Percentiles rank a stretch among this genome's conserved stretches.
Conservation (phyloP, 2,329 filamentous ascomycete genomes). For the Epichloe baconii region DNA sequence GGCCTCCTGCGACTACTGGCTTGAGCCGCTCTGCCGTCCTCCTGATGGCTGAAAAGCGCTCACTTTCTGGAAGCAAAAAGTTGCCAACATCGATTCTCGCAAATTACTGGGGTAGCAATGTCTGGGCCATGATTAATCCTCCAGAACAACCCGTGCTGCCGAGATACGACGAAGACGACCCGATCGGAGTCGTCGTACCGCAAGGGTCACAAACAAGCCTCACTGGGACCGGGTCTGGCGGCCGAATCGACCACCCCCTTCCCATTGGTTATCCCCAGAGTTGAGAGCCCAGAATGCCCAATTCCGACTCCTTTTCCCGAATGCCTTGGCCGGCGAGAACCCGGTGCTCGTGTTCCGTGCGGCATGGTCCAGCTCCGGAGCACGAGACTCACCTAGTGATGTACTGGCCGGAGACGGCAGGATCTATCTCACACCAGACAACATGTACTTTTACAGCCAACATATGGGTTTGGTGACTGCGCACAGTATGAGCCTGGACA, state of each 20-base stretch:
- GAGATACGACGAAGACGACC: constrained; percentile 24
- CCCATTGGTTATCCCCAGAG: constrained; percentile 72
- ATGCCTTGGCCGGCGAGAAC: constrained; percentile 63
- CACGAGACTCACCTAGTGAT: constrained; percentile 28
- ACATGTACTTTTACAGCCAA: constrained; percentile 94
- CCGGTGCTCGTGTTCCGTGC: constrained; percentile 86
- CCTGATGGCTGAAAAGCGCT: constrained; percentile 62
- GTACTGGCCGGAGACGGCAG: constrained; percentile 52
- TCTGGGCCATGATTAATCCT: constrained; percentile 43
- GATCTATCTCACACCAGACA: constrained; percentile 74
- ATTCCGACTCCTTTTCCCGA: constrained; percentile 82
- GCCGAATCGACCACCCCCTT: constrained; percentile 39
- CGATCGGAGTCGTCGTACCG: constrained; percentile 27
- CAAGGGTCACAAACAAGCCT: constrained; percentile 16
- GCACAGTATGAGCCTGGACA: constrained; percentile 60
- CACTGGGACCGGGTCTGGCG: constrained; percentile 15
- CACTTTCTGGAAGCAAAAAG: constrained; percentile 52
- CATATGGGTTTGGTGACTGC: constrained; percentile 83
- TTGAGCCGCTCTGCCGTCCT: constrained; percentile 77
- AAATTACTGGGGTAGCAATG: constrained; percentile 84
- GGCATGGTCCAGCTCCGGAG: constrained; percentile 54
- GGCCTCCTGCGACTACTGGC: constrained; percentile 70
- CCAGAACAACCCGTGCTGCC: constrained; percentile 19
- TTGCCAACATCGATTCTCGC: constrained; percentile 80
- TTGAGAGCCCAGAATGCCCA: constrained; percentile 81